Conservation (phyloP, 129 eudicot species). For the Sambucus nigra region DNA sequence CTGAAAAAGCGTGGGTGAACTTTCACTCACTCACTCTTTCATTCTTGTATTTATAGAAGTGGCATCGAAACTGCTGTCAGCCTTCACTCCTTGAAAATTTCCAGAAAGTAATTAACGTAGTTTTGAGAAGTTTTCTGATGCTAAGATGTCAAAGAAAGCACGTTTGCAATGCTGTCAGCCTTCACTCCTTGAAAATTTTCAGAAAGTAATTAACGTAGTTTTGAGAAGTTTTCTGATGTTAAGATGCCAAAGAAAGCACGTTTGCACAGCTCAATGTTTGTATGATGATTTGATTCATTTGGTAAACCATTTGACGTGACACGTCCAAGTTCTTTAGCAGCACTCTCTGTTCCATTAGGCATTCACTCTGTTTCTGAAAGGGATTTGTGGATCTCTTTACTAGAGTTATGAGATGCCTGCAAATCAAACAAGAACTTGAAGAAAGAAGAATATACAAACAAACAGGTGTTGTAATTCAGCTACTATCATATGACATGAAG, state of each 20-base stretch:
- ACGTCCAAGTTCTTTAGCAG: constrained; percentile 18
- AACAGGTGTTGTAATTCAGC: not conserved
- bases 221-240: constrained; percentile 55
- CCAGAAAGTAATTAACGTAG: constrained; percentile 47
- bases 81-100: constrained; percentile 54
- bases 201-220: constrained; percentile 44
- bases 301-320: constrained; percentile 30
- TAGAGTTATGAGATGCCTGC: constrained; percentile 40
- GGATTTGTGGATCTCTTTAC: constrained; percentile 23
- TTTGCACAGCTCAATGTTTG: constrained; percentile 26
- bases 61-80: constrained; percentile 36
- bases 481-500: not conserved
- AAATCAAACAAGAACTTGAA: constrained; percentile 6
- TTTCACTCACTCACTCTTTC: constrained; percentile 60
- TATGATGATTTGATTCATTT: constrained; percentile 18
- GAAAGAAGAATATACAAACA: constrained; percentile 5
- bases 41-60: constrained; percentile 47
- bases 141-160: constrained; percentile 39
- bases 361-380: constrained; percentile 1
- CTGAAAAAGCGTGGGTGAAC: constrained; percentile 48
- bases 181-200: constrained; percentile 56
- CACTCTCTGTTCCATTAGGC: constrained; percentile 17
- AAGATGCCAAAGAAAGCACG: constrained; percentile 37
- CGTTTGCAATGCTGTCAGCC: constrained; percentile 24
- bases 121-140: constrained; percentile 54